phyloP scores from a whole-genome alignment of 2,329 filamentous ascomycete genomes.

The Zasmidium citrigriseum region DNA sequence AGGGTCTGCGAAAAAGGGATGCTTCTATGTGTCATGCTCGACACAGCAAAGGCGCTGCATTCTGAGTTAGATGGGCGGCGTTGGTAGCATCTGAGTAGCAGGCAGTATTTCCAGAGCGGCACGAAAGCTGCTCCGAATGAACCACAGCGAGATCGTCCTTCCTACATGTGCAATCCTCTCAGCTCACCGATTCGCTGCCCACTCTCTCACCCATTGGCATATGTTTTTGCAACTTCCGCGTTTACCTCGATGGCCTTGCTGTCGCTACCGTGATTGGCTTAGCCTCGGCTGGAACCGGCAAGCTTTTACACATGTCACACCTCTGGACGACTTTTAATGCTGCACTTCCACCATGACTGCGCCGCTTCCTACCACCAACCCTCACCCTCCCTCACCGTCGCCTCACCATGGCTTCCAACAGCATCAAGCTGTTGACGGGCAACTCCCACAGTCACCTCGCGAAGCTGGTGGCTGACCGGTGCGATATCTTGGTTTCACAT shows the following conservation, averaged over 20 bases:
- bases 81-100: slow-evolving; percentile 12
- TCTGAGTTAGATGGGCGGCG: slow-evolving; percentile 18
- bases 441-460: slow-evolving; percentile 74
- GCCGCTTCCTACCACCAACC: slow-evolving; percentile 5
- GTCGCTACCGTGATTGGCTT: background rate
- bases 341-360: slow-evolving; percentile 21
- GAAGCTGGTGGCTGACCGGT: slow-evolving; percentile 68
- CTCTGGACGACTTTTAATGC: slow-evolving; percentile 3
- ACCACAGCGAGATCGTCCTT: slow-evolving; percentile 18
- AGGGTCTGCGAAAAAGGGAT: slow-evolving; percentile 14
- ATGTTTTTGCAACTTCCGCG: background rate
- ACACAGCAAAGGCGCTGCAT: slow-evolving; percentile 18
- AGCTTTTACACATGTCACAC: background rate
- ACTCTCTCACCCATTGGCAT: background rate
- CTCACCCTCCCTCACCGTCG: slow-evolving; percentile 13
- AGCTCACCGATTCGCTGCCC: background rate
- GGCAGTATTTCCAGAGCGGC: slow-evolving; percentile 1
- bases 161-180: background rate
- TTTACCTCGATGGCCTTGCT: background rate
- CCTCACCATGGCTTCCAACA: slow-evolving; percentile 66
- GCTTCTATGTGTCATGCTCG: slow-evolving; percentile 14
- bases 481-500: slow-evolving; percentile 20
- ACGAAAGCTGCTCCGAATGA: slow-evolving; percentile 16
- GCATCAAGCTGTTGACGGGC: slow-evolving; percentile 73
- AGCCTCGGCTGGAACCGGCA: background rate